These are phyloP conservation scores for Leccinum sublutescens DNA, from an alignment of 768 basidiomycete genomes.

Conservation along the genomic window DNA sequence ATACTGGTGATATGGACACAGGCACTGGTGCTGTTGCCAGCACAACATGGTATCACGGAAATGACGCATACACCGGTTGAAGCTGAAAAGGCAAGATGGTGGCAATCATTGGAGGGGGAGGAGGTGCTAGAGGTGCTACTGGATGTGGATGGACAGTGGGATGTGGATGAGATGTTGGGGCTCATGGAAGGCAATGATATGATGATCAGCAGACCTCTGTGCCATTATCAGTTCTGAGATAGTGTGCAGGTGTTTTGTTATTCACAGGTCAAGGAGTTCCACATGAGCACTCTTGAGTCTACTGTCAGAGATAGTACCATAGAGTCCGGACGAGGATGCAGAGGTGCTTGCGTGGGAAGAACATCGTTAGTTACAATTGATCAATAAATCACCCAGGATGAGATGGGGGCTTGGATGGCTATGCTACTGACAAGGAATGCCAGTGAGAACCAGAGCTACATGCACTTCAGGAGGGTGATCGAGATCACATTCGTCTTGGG, in stretches of 20 bases:
- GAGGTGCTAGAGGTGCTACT: not conserved
- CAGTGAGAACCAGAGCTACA: conserved; percentile 1
- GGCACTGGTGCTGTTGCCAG: no score
- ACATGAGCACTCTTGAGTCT: not conserved
- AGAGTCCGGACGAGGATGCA: not conserved
- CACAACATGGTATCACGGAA: no score
- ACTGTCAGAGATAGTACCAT: not conserved
- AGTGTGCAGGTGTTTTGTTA: not conserved
- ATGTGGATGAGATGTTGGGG: not conserved
- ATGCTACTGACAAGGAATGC: conserved; percentile 1
- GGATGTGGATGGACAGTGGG: conserved; percentile 4
- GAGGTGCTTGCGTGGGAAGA: not conserved
- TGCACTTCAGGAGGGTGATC: conserved; percentile 1
- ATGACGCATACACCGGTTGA: no score
- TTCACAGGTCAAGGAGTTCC: conserved; percentile 8
- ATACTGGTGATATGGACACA: no score
- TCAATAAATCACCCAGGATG: conserved; percentile 5
- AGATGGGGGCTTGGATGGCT: conserved; percentile 1
- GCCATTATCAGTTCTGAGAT: conserved; percentile 10
- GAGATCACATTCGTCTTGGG: conserved; percentile 10
- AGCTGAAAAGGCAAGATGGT: conserved; percentile 8
- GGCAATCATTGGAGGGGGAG: conserved; percentile 9
- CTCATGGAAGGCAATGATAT: conserved; percentile 14
- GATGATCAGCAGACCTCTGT: conserved; percentile 18
- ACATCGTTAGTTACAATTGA: not conserved